Conservation (phyloP, 164 flowering plant genomes). For the Protea cynaroides region DNA sequence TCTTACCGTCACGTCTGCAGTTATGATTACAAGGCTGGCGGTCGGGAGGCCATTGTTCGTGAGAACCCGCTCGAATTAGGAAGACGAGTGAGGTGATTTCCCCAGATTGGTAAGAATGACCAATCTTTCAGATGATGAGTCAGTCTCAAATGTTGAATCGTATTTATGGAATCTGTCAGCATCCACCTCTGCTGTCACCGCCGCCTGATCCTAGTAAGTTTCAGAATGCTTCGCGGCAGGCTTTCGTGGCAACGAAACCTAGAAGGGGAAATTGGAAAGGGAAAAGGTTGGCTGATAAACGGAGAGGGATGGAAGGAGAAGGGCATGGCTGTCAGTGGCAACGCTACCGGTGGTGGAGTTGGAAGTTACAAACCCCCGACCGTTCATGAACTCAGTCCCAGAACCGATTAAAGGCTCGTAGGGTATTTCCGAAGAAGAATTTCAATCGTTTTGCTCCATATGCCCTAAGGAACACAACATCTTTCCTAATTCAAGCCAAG, state of each 20-base stretch:
- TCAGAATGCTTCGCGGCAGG: slow-evolving; percentile 15
- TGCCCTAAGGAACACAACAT: slow-evolving; percentile 83
- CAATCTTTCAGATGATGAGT: slow-evolving; percentile 19
- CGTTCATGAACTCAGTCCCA: slow-evolving; percentile 63
- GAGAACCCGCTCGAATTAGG: too few species aligned
- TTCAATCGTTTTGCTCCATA: slow-evolving; percentile 58
- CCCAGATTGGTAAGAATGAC: too few species aligned
- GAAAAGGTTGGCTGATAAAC: slow-evolving; percentile 38
- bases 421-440: slow-evolving; percentile 66
- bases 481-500: slow-evolving; percentile 73
- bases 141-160: slow-evolving; percentile 27
- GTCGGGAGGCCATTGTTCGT: too few species aligned
- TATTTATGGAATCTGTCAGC: slow-evolving; percentile 27
- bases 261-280: slow-evolving; percentile 68
- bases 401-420: slow-evolving; percentile 62
- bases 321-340: slow-evolving; percentile 16
- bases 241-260: slow-evolving; percentile 15
- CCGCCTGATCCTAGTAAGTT: slow-evolving; percentile 14
- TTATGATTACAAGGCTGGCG: too few species aligned
- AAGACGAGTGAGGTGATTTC: too few species aligned
- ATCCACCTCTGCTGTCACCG: slow-evolving; percentile 14
- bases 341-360: slow-evolving; percentile 12
- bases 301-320: slow-evolving; percentile 21
- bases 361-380: slow-evolving; percentile 68
- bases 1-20: too few species aligned